Base-by-base conservation (phyloP, 371 early-diverging fungal genomes). In the Haplosporangium sp. region DNA sequence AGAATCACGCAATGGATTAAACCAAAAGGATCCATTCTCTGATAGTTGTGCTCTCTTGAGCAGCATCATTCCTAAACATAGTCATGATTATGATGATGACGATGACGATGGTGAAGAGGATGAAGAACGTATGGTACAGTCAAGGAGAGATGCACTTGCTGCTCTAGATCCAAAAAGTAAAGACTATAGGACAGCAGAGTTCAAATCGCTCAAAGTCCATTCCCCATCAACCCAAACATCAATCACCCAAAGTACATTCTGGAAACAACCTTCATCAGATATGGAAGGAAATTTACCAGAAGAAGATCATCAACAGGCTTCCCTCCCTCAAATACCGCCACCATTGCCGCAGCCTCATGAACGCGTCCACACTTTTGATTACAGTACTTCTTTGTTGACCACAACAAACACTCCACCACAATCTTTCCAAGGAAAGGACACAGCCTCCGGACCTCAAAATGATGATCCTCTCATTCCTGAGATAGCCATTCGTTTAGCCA, bases 141-240 rank as follows among this genome's bases (percentile, higher is more conserved):
- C 77, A 5, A 65, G 77, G 27, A 37, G 73, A 17, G 72, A 72
- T 2, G 44, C 77, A 2, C 48, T 77, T 27, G 70, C 61, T 10
- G 69, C 69, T 17, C 67, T 77, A 0, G 77, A 72, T 34, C 77
- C 77, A 8, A 63, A 65, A 7, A 77, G 69, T 35, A 42, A 48
- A 15, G 50, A 47, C 37, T 61, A 72, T 11, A 42, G 45, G 35
- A 65, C 63, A 4, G 77, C 69, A 50, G 67, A 77, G 34, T 72
- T 77, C 67, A 77, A 69, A 55, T 42, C 59, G 7, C 27, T 71
- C 9, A 71, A 57, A 27, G 53, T n/a, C 4, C 45, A 52, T 34
- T 9, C 47, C 15, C 47, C 19, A 50, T 27, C 4, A n/a, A 50
- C 15, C 9, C 37, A n/a, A 37, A 6, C 62, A 56, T 38, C 11